phyloP scores from a whole-genome alignment of 164 flowering plant genomes.

The Vitis rupestris region DNA sequence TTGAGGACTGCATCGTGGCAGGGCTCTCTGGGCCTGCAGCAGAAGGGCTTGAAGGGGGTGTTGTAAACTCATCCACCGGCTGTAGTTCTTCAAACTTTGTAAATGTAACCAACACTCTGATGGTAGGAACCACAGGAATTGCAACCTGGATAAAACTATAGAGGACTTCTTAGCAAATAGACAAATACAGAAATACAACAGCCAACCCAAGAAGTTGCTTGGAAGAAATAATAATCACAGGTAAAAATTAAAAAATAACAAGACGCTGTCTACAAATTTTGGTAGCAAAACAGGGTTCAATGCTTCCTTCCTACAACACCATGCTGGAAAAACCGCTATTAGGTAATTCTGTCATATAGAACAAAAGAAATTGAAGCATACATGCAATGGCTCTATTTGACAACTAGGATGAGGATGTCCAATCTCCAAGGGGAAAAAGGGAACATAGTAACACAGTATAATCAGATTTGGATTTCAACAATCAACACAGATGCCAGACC shows the following conservation, averaged over 20 bases:
- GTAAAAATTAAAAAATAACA: too few relatives aligned
- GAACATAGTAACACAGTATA: neutral
- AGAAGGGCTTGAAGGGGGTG: slow-evolving; percentile 88
- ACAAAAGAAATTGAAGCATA: neutral
- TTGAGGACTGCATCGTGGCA: slow-evolving; percentile 32
- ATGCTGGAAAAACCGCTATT: neutral
- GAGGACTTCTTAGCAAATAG: neutral
- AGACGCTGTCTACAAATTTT: too few relatives aligned
- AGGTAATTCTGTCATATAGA: neutral
- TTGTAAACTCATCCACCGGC: slow-evolving; percentile 80
- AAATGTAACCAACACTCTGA: slow-evolving; percentile 87
- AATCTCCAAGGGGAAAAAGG: neutral
- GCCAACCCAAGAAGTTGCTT: too few relatives aligned
- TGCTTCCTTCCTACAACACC: neutral
- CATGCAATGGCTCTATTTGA: neutral
- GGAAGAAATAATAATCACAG: too few relatives aligned
- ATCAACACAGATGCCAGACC: neutral
- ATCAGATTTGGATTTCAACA: neutral
- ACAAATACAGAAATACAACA: too few relatives aligned
- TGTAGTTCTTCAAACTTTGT: slow-evolving; percentile 89
- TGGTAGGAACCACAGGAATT: slow-evolving; percentile 94
- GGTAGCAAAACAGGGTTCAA: neutral
- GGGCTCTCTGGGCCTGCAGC: slow-evolving; percentile 54
- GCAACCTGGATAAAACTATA: slow-evolving; percentile 63
- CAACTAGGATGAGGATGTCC: neutral